These are phyloP conservation scores for Diutina sp. DNA, from an alignment of 1,139 yeast genomes.

Conservation along the genomic window DNA sequence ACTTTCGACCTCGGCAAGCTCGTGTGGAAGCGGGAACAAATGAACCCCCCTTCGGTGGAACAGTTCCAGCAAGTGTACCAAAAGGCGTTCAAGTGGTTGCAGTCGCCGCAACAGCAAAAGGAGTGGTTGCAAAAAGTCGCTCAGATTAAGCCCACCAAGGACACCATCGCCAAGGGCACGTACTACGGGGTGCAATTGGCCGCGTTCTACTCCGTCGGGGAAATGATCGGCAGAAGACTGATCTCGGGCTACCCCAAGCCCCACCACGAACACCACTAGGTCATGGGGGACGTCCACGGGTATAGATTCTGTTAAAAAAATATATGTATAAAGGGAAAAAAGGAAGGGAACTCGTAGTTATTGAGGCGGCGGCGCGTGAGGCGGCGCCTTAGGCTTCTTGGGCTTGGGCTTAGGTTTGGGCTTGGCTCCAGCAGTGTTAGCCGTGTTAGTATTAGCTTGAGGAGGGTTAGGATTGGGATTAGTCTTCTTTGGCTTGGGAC, in stretches of 20 bases:
- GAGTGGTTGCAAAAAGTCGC: slow-evolving; percentile 28
- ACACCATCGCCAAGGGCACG: slow-evolving; percentile 52
- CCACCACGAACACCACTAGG: not conserved
- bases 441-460: not conserved
- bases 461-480: not conserved
- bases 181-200: slow-evolving; percentile 73
- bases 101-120: slow-evolving; percentile 33
- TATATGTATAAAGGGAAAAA: not conserved
- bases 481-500: not conserved
- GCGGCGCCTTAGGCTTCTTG: not conserved
- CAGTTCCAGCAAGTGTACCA: slow-evolving; percentile 74
- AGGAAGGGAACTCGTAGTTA: too few species aligned
- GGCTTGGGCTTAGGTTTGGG: not conserved
- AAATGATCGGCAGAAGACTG: slow-evolving; percentile 92
- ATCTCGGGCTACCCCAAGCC: slow-evolving; percentile 63
- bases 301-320: too few species aligned
- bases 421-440: not conserved
- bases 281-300: too few species aligned
- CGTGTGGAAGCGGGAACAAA: slow-evolving; percentile 82
- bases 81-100: slow-evolving; percentile 23
- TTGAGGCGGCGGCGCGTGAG: too few species aligned
- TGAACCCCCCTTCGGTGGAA: slow-evolving; percentile 77
- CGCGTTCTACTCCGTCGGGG: slow-evolving; percentile 92
- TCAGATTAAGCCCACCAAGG: slow-evolving; percentile 40
- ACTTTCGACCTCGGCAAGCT: slow-evolving; percentile 79